Evolutionary conservation across 345 rosid genomes (phyloP), one percentile per base, ranked within the genome.

Genomic region (Lepidium africanum): DNA sequence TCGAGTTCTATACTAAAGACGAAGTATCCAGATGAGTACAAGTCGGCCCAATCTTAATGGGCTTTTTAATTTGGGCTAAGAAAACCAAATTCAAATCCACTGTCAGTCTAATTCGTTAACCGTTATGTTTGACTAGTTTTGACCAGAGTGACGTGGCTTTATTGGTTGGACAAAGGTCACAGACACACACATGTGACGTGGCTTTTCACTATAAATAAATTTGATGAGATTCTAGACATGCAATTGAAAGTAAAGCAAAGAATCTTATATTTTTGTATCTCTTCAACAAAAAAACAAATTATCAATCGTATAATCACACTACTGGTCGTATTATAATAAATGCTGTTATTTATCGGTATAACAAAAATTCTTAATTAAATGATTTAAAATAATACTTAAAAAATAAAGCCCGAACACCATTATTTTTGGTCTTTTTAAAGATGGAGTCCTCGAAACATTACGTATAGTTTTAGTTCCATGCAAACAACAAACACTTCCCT

Each of bases 261-360:
- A 67, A 73, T 69, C 70, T n/a, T 54, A 50, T 35, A 65, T 17
- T 40, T 30, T 48, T 47, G 13, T 21, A 16, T 1, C 4, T 45
- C 57, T 71, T 63, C 35, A 37, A 49, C 33, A 38, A 47, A 27
- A 39, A 58, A 33, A 25, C 39, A 38, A 40, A 37, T 37, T 5
- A 30, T 46, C 10, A 54, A 8, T 17, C 54, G 3, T 41, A 43
- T 41, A 43, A 55, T 27, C 40, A 4, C 32, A 45, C 40, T 36
- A 19, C 39, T 33, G 12, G 5, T 50, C 2, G 15, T 19, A 42
- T 52, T 42, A 30, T 30, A 43, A 65, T 66, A 59, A 73, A 49
- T 65, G 77, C 59, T 0, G 67, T 33, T 12, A 59, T 74, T 73
- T 59, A 59, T 73, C 16, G 76, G 17, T 52, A 50, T 65, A 57